A percentile compares a stretch with the other conserved stretches of the same genome.
These are phyloP conservation scores for Clonostachys chloroleuca DNA, from an alignment of 2,329 filamentous ascomycete species.

Conservation along the genomic window DNA sequence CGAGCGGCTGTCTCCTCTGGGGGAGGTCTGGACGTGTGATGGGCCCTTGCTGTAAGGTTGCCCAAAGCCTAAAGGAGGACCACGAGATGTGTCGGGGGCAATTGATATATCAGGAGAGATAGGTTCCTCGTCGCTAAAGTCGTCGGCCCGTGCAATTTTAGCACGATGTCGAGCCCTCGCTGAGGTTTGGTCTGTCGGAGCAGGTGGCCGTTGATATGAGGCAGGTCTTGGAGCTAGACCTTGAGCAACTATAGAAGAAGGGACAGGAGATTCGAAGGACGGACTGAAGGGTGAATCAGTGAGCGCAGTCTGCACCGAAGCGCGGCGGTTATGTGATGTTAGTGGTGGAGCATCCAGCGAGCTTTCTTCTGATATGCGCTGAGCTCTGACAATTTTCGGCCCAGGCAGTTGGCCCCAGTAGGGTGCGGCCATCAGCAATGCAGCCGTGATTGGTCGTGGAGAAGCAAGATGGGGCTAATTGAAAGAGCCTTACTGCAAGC, in stretches of 20 bases:
- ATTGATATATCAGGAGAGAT: slow-evolving; percentile 33
- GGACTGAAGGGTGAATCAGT: slow-evolving; percentile 51
- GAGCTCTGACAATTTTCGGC: slow-evolving; percentile 32
- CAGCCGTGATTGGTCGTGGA: no score
- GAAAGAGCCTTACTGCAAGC: no score
- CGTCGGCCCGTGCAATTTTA: no score
- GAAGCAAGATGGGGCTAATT: no score
- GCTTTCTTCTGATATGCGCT: slow-evolving; percentile 26
- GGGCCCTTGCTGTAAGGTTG: slow-evolving; percentile 31
- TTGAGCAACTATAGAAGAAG: slow-evolving; percentile 42
- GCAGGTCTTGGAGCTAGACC: slow-evolving; percentile 55
- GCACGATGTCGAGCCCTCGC: background rate
- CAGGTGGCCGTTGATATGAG: slow-evolving; percentile 40
- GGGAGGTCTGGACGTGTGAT: no score
- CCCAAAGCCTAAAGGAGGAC: slow-evolving; percentile 53
- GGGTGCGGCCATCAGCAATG: slow-evolving; percentile 28
- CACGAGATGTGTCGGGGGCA: slow-evolving; percentile 57
- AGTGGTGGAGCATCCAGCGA: background rate
- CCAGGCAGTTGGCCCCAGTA: slow-evolving; percentile 57
- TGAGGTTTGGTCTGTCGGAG: background rate
- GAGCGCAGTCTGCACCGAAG: slow-evolving; percentile 50
- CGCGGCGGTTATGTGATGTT: slow-evolving; percentile 25
- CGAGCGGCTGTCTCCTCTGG: no score
- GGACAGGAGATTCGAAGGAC: slow-evolving; percentile 44
- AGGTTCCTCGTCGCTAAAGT: slow-evolving; percentile 6